Percentiles rank a stretch among this genome's conserved stretches.
These are phyloP conservation scores for Thermothelomyces thermophilus DNA, from an alignment of 2,329 filamentous ascomycete species.

Conservation along the genomic window DNA sequence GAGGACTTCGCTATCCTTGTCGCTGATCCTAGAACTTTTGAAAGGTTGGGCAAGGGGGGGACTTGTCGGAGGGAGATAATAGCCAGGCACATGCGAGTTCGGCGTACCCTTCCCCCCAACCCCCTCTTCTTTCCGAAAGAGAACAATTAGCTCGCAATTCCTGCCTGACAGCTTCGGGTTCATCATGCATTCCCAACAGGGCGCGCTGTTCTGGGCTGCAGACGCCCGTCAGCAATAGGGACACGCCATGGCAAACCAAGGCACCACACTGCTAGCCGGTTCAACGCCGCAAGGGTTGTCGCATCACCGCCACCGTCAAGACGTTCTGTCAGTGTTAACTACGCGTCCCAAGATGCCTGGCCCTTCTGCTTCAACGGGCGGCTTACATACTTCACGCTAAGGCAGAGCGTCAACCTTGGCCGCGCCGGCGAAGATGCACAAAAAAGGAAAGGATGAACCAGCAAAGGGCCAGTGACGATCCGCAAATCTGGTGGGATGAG, in stretches of 20 bases:
- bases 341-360: background rate
- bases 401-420: background rate
- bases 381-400: slow-evolving; percentile 7
- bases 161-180: background rate
- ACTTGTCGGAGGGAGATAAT: too few relatives aligned
- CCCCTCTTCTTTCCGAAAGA: too few relatives aligned
- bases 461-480: background rate
- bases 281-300: slow-evolving; percentile 4
- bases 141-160: too few relatives aligned
- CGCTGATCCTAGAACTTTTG: too few relatives aligned
- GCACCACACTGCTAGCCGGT: background rate
- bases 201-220: background rate
- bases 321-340: too few relatives aligned
- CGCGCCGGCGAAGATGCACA: background rate
- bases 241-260: background rate
- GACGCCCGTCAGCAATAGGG: slow-evolving; percentile 5
- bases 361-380: background rate
- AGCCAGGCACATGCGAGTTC: too few relatives aligned
- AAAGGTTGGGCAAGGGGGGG: too few relatives aligned
- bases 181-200: background rate
- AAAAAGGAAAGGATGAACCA: slow-evolving; percentile 3
- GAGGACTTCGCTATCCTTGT: too few relatives aligned
- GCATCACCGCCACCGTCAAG: background rate
- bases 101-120: too few relatives aligned
- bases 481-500: background rate